Evolutionary conservation across 495 filamentous ascomycete species (phyloP), one percentile per base, ranked within the genome.

Genomic region (Aspergillus homomorphus): DNA sequence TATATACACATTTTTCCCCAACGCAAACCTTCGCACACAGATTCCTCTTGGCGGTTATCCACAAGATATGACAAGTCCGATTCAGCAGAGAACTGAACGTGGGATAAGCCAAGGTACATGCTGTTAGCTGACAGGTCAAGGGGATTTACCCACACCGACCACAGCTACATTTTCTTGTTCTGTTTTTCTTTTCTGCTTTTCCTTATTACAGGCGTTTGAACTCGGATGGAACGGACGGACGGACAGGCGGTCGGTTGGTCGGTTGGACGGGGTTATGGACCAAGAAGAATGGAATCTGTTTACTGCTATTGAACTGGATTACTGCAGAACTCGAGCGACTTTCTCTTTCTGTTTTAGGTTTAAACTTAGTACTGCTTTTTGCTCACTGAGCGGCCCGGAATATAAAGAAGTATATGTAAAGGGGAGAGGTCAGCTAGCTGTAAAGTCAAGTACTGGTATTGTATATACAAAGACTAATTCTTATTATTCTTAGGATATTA

Each of bases 181-280:
- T 45, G 30, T 43, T 54, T 44, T 15, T 20, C 23, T 56, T 53
- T 51, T 21, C 30, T 38, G 43, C n/a, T 62, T 54, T 55, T 38
- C 55, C 22, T 53, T 45, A 50, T 43, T 33, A 10, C 22, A 30
- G 26, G 26, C 26, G 26, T 30, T n/a, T 30, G 26, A 30, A 38
- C 33, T n/a, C n/a, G n/a, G n/a, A n/a, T n/a, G n/a, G n/a, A 38
- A 38, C 33, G 33, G 33, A 38, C 33, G 33, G 33, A 38, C 15
- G 33, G 33, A 5, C 33, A 12, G 33, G 33, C 33, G 33, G 33
- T 5, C 10, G 33, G 33, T 38, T 14, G 33, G 33, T 38, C 33
- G 33, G 33, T 38, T 38, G 26, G 10, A 4, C 10, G 26, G 10
- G 26, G 26, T 30, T 4, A 30, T 30, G 26, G 26, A 4, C 26